These are phyloP conservation scores for Pseudogymnoascus sp. DNA, from an alignment of 2,329 filamentous ascomycete genomes.

Conservation along the genomic window DNA sequence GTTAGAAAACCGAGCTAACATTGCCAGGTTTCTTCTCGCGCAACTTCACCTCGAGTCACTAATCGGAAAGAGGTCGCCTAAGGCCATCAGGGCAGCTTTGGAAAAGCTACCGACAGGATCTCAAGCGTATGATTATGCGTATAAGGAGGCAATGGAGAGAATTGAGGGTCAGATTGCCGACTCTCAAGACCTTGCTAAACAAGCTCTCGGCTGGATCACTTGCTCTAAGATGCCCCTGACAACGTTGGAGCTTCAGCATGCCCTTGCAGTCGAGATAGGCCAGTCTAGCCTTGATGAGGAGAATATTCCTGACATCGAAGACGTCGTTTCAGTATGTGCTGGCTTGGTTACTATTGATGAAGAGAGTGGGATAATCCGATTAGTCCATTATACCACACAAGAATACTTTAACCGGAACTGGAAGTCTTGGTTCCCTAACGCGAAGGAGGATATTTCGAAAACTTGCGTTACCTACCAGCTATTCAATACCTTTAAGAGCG, in stretches of 20 bases:
- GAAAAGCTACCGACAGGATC: constrained; percentile 24
- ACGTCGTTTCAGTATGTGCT: constrained; percentile 26
- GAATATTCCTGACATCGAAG: constrained; percentile 25
- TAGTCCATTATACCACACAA: constrained; percentile 39
- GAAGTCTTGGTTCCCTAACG: constrained; percentile 26
- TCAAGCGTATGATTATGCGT: constrained; percentile 31
- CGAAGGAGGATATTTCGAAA: constrained; percentile 22
- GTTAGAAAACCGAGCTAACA: constrained; percentile 8
- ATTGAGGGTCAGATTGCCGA: constrained; percentile 32
- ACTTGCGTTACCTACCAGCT: constrained; percentile 32
- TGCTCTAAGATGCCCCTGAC: constrained; percentile 30
- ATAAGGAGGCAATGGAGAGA: constrained; percentile 34
- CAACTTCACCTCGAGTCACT: constrained; percentile 31
- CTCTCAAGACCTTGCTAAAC: constrained; percentile 30
- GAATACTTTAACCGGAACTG: constrained; percentile 33
- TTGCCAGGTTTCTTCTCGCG: constrained; percentile 31
- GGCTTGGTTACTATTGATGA: constrained; percentile 35
- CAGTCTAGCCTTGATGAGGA: constrained; percentile 27
- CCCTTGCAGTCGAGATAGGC: constrained; percentile 30
- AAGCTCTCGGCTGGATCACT: constrained; percentile 34
- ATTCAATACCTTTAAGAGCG: constrained; percentile 23
- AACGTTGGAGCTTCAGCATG: constrained; percentile 32
- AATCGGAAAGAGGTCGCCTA: constrained; percentile 24
- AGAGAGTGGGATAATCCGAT: constrained; percentile 30
- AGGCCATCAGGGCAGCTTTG: constrained; percentile 28